Evolutionary conservation across 2,329 filamentous ascomycete genomes (phyloP).

Genomic region (Aspergillus japonicus): DNA sequence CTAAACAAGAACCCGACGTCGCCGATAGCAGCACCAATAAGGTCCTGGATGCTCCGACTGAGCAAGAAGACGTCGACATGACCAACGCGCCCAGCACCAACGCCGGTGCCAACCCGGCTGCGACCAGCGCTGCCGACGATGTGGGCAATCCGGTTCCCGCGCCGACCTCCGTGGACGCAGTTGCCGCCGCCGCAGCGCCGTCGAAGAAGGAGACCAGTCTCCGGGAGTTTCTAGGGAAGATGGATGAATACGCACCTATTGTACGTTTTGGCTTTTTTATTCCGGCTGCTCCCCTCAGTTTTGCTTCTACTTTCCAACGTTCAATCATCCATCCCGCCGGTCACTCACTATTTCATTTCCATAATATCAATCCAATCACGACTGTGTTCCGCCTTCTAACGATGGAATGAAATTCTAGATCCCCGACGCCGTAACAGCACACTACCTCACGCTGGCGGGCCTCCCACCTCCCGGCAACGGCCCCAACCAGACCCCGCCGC

Average conservation of each 20-base stretch:
- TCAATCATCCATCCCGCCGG: too few relatives aligned
- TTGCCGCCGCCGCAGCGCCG: conserved; percentile 54
- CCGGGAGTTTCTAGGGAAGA: conserved; percentile 89
- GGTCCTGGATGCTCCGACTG: conserved; percentile 18
- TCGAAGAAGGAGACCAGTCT: conserved; percentile 89
- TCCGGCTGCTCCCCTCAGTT: background rate
- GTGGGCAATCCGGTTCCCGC: conserved; percentile 22
- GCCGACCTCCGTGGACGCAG: conserved; percentile 39
- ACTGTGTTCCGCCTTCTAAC: too few relatives aligned
- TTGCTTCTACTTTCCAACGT: background rate
- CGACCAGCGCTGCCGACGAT: conserved; percentile 11
- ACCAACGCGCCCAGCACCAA: conserved; percentile 21
- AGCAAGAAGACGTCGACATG: conserved; percentile 40
- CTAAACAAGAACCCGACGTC: conserved; percentile 26
- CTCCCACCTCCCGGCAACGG: conserved; percentile 83
- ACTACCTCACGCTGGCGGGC: conserved; percentile 95
- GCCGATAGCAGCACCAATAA: conserved; percentile 30
- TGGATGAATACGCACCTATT: conserved; percentile 97
- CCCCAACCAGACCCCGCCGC: conserved; percentile 72
- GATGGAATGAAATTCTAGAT: conserved; percentile 58
- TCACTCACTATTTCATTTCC: too few relatives aligned
- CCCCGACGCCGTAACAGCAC: conserved; percentile 93
- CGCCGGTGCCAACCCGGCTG: conserved; percentile 5
- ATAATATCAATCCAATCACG: too few relatives aligned
- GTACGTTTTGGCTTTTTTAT: conserved; percentile 54